Percentiles rank a stretch among this genome's conserved stretches.
phyloP scores from a whole-genome alignment of 2,329 filamentous ascomycete genomes.

The Cryphonectria japonica region DNA sequence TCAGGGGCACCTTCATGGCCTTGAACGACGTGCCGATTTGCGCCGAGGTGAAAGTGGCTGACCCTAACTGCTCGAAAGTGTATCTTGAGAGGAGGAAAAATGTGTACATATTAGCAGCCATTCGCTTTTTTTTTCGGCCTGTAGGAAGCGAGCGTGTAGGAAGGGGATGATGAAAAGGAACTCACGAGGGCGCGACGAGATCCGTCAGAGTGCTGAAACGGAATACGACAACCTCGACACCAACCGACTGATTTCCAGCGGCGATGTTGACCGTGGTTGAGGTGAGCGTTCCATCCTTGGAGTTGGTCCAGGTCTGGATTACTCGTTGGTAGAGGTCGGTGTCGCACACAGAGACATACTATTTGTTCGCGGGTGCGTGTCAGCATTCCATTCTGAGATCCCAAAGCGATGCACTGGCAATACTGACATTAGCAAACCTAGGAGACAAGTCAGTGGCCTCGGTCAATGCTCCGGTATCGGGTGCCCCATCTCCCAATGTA shows the following conservation, averaged over 20 bases:
- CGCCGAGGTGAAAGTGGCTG: constrained; percentile 19
- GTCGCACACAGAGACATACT: constrained; percentile 19
- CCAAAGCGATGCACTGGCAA: not conserved
- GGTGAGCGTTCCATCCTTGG: constrained; percentile 13
- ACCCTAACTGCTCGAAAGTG: constrained; percentile 21
- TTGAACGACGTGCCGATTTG: constrained; percentile 23
- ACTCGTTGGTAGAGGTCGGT: constrained; percentile 17
- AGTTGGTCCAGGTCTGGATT: constrained; percentile 24
- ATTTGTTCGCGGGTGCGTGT: not conserved
- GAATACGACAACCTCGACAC: constrained; percentile 14
- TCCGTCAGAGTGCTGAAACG: constrained; percentile 15
- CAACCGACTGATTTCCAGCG: constrained; percentile 5
- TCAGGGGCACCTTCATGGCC: constrained; percentile 13
- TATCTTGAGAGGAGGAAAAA: not conserved
- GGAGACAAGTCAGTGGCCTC: not conserved
- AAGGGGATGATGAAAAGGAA: not conserved
- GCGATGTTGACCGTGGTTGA: constrained; percentile 20
- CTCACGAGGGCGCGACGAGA: constrained; percentile 20
- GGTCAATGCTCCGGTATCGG: not conserved
- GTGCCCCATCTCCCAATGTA: not conserved
- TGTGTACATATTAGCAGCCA: not conserved
- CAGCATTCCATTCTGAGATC: not conserved
- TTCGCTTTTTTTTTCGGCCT: not conserved
- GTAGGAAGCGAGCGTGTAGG: not conserved
- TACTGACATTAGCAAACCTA: not conserved